These are phyloP conservation scores for Globisporangium takayamanum DNA, from an alignment of 352 stramenopile species.

Conservation along the genomic window DNA sequence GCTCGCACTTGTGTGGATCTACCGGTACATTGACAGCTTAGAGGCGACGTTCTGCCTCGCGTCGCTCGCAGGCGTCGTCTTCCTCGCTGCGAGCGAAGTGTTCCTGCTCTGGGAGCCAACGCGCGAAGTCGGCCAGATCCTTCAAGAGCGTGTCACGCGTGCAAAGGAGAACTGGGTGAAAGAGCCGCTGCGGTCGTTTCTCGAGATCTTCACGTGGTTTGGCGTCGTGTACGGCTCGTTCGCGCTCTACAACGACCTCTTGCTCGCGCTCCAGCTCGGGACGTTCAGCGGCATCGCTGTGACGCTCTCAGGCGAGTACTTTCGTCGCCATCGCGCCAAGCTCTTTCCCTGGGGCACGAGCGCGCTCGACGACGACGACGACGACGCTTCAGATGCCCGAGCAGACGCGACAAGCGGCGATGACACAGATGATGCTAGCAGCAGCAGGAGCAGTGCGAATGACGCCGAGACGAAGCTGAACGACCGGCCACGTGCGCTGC, in stretches of 20 bases:
- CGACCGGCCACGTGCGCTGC: constrained; percentile 23
- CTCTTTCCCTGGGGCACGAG: constrained; percentile 42
- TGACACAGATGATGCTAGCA: not conserved
- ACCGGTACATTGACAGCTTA: constrained; percentile 81
- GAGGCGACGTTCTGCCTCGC: constrained; percentile 80
- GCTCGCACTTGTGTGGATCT: constrained; percentile 71
- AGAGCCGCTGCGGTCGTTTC: constrained; percentile 72
- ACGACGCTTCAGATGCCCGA: not conserved
- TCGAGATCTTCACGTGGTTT: constrained; percentile 82
- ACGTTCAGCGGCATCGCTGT: constrained; percentile 82
- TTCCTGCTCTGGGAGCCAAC: constrained; percentile 82
- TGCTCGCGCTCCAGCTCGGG: constrained; percentile 73
- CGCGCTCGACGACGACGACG: constrained; percentile 3
- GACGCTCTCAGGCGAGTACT: constrained; percentile 71
- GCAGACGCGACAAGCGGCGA: too few relatives aligned
- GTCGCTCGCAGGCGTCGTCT: constrained; percentile 71
- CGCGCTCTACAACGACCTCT: constrained; percentile 69
- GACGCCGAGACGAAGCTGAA: constrained; percentile 8
- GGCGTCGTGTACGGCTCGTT: constrained; percentile 74
- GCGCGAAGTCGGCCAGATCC: constrained; percentile 56
- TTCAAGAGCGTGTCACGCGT: constrained; percentile 74
- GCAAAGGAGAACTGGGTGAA: constrained; percentile 67
- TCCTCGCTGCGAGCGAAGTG: constrained; percentile 71
- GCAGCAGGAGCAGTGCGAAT: not conserved
- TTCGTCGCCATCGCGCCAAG: constrained; percentile 52